Conservation (phyloP, 1,139 yeast species). For the Tardiomyces digboiensis region DNA sequence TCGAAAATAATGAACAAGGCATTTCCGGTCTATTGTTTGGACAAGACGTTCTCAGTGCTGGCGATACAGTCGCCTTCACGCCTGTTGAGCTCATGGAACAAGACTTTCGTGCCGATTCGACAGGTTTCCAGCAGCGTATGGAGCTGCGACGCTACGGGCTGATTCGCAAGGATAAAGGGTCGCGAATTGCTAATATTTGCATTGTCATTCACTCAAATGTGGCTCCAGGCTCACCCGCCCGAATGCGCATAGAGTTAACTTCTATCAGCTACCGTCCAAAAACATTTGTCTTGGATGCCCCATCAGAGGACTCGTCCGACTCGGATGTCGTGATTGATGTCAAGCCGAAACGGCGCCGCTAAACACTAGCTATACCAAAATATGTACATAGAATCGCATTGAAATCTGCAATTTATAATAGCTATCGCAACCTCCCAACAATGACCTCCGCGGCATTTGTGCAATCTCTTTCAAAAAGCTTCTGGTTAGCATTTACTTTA, state of each 20-base stretch:
- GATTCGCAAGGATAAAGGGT: neutral
- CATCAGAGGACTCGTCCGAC: neutral
- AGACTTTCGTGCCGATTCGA: neutral
- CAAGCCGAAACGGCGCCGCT: neutral
- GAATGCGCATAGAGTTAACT: neutral
- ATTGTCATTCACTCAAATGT: neutral
- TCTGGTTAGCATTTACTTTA: too few species aligned
- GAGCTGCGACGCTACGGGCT: neutral
- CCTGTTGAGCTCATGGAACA: conserved; percentile 1
- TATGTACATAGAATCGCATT: too few species aligned
- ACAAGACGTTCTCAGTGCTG: neutral
- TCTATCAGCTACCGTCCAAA: neutral
- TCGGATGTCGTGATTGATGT: neutral
- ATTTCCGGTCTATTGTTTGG: neutral
- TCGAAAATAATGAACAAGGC: conserved; percentile 1
- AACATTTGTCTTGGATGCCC: neutral
- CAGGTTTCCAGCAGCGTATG: conserved; percentile 1
- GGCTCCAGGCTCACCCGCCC: neutral
- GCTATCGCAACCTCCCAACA: neutral
- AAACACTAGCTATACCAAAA: too few species aligned
- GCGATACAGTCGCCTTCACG: neutral
- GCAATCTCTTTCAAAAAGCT: too few species aligned
- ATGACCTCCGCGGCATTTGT: neutral
- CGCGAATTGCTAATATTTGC: conserved; percentile 1
- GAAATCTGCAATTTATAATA: neutral